Base-by-base conservation (phyloP, 1,139 yeast species). In the Nakaseomyces uthaithaninus region DNA sequence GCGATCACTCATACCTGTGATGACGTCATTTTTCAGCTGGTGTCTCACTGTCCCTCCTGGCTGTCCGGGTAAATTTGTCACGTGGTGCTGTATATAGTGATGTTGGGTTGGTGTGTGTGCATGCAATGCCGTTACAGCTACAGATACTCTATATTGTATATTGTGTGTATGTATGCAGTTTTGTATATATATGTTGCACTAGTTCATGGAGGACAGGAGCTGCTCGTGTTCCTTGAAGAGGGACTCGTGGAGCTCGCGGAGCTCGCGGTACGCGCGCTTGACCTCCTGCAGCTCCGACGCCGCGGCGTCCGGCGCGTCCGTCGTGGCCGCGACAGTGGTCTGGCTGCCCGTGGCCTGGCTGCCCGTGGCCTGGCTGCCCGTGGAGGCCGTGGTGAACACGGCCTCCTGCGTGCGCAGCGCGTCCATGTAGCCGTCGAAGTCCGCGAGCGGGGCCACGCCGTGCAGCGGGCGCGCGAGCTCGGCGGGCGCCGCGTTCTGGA, bases 161-260 rank as follows among this genome's bases (percentile, higher is more conserved):
- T n/a, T n/a, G n/a, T n/a, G n/a, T n/a, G n/a, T n/a, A n/a, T n/a
- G n/a, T n/a, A n/a, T n/a, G n/a, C n/a, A n/a, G n/a, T n/a, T n/a
- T n/a, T n/a, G n/a, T n/a, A n/a, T n/a, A n/a, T n/a, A n/a, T n/a
- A n/a, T n/a, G n/a, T n/a, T n/a, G n/a, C n/a, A 27, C 30, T 31
- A 31, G 10, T 20, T 31, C 25, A 31, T 31, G 25, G 35, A 31
- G 17, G 35, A 31, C n/a, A 71, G 48, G 26, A 71, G 51, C 40
- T 69, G 62, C 33, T 73, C 61, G 52, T 78, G 80, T 44, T 77
- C 78, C 20, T 66, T 60, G 45, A 69, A 69, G 47, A 80, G 64
- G 45, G 74, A 73, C 50, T 80, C 84, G 53, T 81, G 80, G 62
- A 76, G 72, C 24, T 64, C 59, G 56, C 80, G 71, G 48, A 82